Evolutionary conservation across 768 basidiomycete genomes (phyloP).

Genomic region (Neoboletus magnificus): DNA sequence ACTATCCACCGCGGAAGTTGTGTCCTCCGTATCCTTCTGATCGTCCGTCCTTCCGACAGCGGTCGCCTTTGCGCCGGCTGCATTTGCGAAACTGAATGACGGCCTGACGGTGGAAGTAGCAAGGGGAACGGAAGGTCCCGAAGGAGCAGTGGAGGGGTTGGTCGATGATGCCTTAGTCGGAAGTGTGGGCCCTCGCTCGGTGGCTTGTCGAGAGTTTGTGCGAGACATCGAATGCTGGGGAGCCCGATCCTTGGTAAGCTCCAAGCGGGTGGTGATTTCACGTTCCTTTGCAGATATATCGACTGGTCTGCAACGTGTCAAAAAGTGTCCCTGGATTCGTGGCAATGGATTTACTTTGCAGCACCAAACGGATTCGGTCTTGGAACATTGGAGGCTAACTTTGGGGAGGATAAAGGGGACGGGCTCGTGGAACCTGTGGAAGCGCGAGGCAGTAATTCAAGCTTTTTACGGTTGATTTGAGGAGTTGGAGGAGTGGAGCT

Average conservation of each 20-base stretch:
- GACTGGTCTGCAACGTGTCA: constrained; percentile 60
- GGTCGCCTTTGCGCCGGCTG: constrained; percentile 44
- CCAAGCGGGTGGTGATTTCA: constrained; percentile 65
- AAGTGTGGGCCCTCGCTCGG: constrained; percentile 41
- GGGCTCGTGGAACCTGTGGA: constrained; percentile 61
- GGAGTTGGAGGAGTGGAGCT: constrained; percentile 81
- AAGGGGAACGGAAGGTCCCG: constrained; percentile 28
- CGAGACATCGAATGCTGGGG: constrained; percentile 42
- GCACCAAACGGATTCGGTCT: constrained; percentile 82
- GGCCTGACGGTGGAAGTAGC: constrained; percentile 56
- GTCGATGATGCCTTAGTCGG: constrained; percentile 33
- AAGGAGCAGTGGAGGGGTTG: constrained; percentile 14
- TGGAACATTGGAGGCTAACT: constrained; percentile 51
- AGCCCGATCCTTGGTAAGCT: constrained; percentile 36
- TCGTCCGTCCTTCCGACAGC: constrained; percentile 17
- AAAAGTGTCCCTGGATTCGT: neutral
- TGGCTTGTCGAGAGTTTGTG: constrained; percentile 46
- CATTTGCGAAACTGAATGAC: constrained; percentile 78
- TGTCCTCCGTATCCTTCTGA: constrained; percentile 7
- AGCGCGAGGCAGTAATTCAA: constrained; percentile 83
- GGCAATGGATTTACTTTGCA: constrained; percentile 55
- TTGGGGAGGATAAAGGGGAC: constrained; percentile 78
- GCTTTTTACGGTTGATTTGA: constrained; percentile 71
- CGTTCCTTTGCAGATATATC: constrained; percentile 78
- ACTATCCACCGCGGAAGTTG: constrained; percentile 1